Conservation (phyloP, 805 yeast species). For the Teunomyces lycoperdinae region DNA sequence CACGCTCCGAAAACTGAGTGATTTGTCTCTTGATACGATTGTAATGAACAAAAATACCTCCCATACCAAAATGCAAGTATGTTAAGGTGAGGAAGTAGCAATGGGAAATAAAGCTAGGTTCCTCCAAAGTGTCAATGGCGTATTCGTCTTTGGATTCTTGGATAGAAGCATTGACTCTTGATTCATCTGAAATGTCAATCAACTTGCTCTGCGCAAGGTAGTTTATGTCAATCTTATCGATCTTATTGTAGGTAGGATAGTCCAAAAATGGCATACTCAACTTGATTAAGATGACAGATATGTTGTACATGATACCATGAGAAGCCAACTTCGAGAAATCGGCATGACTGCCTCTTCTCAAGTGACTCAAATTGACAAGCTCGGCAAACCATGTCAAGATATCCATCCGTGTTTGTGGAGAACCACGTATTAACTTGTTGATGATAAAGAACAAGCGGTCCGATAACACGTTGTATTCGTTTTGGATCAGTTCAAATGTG, state of each 20-base stretch:
- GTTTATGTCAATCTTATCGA: conserved; percentile 73
- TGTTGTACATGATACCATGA: conserved; percentile 80
- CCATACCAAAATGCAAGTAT: conserved; percentile 83
- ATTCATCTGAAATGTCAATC: conserved; percentile 73
- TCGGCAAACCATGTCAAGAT: conserved; percentile 68
- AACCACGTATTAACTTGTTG: conserved; percentile 74
- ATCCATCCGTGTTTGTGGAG: conserved; percentile 58
- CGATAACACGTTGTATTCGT: conserved; percentile 57
- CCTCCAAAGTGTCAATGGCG: conserved; percentile 37
- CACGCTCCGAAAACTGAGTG: conserved; percentile 48
- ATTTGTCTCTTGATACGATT: conserved; percentile 51
- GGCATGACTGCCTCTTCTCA: conserved; percentile 83
- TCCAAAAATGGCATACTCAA: conserved; percentile 85
- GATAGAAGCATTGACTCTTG: conserved; percentile 75
- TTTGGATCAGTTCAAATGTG: conserved; percentile 58
- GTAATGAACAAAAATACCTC: conserved; percentile 63
- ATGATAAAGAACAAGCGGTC: conserved; percentile 67
- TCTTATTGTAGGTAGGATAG: conserved; percentile 52
- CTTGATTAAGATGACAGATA: conserved; percentile 61
- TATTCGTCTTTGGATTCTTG: conserved; percentile 64
- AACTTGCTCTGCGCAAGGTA: conserved; percentile 57
- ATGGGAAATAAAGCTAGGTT: conserved; percentile 80
- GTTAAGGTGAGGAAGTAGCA: conserved; percentile 79
- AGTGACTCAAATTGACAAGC: conserved; percentile 77
- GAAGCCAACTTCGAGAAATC: conserved; percentile 63